phyloP scores from a whole-genome alignment of 2,329 filamentous ascomycete genomes.

The Fusarium sterilihyphosum region DNA sequence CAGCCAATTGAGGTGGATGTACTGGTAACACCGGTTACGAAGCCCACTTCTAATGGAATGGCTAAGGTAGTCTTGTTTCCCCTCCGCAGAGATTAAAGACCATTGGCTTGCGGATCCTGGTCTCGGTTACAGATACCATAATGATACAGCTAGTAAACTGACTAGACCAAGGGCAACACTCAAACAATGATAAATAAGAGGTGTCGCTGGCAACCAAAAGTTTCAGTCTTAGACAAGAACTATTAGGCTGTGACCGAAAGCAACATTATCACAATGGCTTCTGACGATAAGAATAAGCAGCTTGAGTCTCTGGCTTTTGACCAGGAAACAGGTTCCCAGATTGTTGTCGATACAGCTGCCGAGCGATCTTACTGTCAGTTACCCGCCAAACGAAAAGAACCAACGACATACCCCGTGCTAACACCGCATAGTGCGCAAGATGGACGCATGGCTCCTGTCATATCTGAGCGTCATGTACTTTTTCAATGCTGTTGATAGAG shows the following conservation, averaged over 20 bases:
- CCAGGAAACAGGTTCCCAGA: background rate
- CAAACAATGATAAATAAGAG: background rate
- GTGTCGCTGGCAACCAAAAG: background rate
- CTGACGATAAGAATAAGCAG: background rate
- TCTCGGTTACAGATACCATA: background rate
- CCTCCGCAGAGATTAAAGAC: background rate
- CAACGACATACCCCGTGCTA: background rate
- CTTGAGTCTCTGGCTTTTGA: background rate
- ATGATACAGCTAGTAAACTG: background rate
- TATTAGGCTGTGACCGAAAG: background rate
- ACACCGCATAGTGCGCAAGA: background rate
- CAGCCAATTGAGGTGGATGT: background rate
- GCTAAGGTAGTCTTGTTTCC: background rate
- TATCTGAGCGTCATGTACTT: slow-evolving; percentile 5
- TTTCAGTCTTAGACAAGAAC: background rate
- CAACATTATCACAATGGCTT: background rate
- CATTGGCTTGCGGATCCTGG: background rate
- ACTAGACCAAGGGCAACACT: background rate
- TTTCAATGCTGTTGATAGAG: slow-evolving; percentile 4
- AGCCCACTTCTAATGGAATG: background rate
- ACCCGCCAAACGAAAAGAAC: too few relatives aligned
- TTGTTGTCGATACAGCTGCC: background rate
- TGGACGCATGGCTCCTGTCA: slow-evolving; percentile 5
- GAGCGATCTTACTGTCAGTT: background rate
- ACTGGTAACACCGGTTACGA: background rate